These are phyloP conservation scores for Ophiobolus disseminans DNA, from an alignment of 2,329 filamentous ascomycete genomes.

Conservation along the genomic window DNA sequence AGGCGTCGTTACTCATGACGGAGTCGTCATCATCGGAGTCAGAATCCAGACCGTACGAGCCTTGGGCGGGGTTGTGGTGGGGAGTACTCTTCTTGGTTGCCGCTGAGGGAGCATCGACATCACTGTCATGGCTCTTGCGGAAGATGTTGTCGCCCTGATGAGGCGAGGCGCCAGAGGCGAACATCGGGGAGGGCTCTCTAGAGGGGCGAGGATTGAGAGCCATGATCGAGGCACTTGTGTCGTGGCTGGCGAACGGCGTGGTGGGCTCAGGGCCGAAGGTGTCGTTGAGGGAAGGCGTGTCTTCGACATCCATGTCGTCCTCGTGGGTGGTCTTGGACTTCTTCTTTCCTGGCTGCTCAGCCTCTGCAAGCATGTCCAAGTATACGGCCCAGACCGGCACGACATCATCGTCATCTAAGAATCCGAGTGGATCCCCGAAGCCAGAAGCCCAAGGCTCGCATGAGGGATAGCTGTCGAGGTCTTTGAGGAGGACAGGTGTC, in stretches of 20 bases:
- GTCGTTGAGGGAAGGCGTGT: constrained; percentile 33
- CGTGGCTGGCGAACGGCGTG: constrained; percentile 27
- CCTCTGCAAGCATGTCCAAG: constrained; percentile 33
- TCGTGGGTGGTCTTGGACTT: constrained; percentile 28
- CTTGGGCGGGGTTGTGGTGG: constrained; percentile 16
- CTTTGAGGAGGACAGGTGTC: constrained; percentile 28
- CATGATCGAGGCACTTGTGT: constrained; percentile 26
- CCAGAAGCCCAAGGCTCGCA: constrained; percentile 43
- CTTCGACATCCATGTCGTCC: constrained; percentile 15
- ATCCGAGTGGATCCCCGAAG: constrained; percentile 37
- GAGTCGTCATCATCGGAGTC: constrained; percentile 30
- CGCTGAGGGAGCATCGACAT: constrained; percentile 22
- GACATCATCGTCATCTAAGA: constrained; percentile 35
- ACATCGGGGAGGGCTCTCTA: constrained; percentile 42
- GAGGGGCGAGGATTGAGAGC: constrained; percentile 42
- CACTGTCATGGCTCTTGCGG: constrained; percentile 26
- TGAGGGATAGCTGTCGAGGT: constrained; percentile 37
- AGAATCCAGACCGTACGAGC: constrained; percentile 34
- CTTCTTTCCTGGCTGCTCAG: constrained; percentile 28
- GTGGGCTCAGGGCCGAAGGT: constrained; percentile 10
- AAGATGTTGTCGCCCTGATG: constrained; percentile 40
- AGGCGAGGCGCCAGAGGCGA: constrained; percentile 23
- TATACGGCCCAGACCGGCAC: constrained; percentile 43
- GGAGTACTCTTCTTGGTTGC: constrained; percentile 15
- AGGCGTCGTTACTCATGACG: constrained; percentile 20